Base-by-base conservation (phyloP, 2,329 filamentous ascomycete genomes). In the Cercospora brassicicola region DNA sequence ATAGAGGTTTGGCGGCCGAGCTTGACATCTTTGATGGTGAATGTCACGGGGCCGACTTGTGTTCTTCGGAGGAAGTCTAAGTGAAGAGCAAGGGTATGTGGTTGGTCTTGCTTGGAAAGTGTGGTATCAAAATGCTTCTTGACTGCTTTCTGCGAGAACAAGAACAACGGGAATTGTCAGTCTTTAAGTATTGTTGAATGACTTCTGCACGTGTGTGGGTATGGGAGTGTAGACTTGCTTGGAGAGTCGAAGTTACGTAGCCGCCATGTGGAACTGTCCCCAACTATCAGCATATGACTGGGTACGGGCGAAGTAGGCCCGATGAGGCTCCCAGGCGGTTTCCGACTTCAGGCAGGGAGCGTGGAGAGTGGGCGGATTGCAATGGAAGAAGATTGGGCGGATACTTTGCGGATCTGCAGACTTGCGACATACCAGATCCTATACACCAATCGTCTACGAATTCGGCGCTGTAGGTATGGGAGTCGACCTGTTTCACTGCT, bases 181-280 rank as follows among this genome's bases (percentile, higher is more conserved):
- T 18, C 13, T 57, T 59, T 64, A 66, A 64, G 56, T 67, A 36
- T 59, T 51, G 45, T 23, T 20, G 42, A 48, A 18, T 23, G 42
- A 48, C 26, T 30, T 30, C 8, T 64, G 30, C 42, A 67, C 59
- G 65, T 55, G 65, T 42, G 33, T 26, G 30, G 13, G 18, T 20
- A 45, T 59, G 26, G 26, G 31, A 56, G n/a, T 53, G 39, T 48
- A 57, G 36, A 64, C 62, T 63, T 66, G 69, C 71, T 59, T 71
- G 69, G 69, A 92, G 84, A 59, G 86, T 82, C 0, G 88, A 84
- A 9, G 89, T 89, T 15, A 91, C 86, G 73, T 89, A 90, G 67
- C 90, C 90, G 62, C 90, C 90, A 77, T 92, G 89, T 5, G 90
- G 89, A 11, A 92, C 90, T 89, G 74, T 39, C 3, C 39, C 31